phyloP scores from a whole-genome alignment of 2,329 filamentous ascomycete genomes.

The Penicillium crustosum region DNA sequence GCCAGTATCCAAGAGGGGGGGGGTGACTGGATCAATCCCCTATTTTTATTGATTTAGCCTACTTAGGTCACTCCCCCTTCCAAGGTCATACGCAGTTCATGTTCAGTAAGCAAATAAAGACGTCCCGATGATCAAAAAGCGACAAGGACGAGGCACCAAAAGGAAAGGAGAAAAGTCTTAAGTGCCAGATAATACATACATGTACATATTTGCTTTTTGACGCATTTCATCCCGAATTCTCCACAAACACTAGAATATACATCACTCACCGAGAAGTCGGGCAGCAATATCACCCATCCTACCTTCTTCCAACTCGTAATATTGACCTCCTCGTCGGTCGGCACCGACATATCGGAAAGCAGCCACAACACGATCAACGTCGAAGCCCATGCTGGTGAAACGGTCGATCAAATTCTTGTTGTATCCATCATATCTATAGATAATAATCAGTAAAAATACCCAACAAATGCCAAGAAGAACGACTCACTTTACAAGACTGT shows the following conservation, averaged over 20 bases:
- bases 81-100: no score
- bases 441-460: constrained; percentile 30
- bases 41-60: no score
- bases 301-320: constrained; percentile 84
- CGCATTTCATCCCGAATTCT: neutral
- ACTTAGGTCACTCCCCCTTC: no score
- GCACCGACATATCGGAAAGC: constrained; percentile 82
- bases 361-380: constrained; percentile 78
- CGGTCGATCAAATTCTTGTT: constrained; percentile 78
- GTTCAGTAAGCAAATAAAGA: no score
- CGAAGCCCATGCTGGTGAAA: constrained; percentile 89
- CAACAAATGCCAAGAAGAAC: neutral
- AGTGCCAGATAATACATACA: no score
- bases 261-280: constrained; percentile 70
- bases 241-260: constrained; percentile 1
- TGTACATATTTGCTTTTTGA: neutral
- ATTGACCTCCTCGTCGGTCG: constrained; percentile 71
- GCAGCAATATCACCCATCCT: constrained; percentile 90
- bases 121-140: no score
- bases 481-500: constrained; percentile 55
- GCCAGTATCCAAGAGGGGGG: no score
- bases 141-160: no score
- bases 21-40: no score
- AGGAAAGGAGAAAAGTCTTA: no score
- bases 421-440: constrained; percentile 76